These are phyloP conservation scores for Tuber magnatum DNA, from an alignment of 495 filamentous ascomycete genomes.

Conservation along the genomic window DNA sequence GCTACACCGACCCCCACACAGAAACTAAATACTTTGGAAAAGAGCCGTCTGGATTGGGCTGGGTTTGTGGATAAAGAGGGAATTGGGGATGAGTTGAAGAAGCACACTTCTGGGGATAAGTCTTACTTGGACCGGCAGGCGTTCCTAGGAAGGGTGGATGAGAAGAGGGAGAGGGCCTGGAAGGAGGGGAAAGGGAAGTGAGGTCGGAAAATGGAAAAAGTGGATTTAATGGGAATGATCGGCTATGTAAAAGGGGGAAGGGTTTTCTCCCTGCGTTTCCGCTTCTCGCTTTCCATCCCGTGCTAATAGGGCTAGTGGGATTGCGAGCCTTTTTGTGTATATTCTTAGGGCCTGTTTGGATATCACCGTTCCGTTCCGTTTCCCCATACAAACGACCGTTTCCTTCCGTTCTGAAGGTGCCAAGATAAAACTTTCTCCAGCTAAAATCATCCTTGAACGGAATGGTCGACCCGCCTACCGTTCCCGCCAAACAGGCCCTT, in stretches of 20 bases:
- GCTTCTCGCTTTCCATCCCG: background rate
- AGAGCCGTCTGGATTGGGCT: slow-evolving; percentile 90
- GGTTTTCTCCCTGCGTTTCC: background rate
- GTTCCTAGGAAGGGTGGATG: slow-evolving; percentile 77
- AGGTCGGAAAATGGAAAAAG: background rate
- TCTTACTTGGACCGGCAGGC: slow-evolving; percentile 77
- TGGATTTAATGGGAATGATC: background rate
- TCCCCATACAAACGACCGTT: too few species aligned
- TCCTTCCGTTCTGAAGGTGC: too few species aligned
- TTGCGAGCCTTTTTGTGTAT: background rate
- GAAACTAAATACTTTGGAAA: slow-evolving; percentile 94
- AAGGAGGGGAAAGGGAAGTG: slow-evolving; percentile 38
- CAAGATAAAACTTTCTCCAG: too few species aligned
- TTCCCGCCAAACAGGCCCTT: too few species aligned
- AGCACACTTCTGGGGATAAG: slow-evolving; percentile 74
- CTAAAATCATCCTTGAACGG: too few species aligned
- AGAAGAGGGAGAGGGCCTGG: slow-evolving; percentile 52
- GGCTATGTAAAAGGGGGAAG: background rate
- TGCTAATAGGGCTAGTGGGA: background rate
- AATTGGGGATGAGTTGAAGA: slow-evolving; percentile 80
- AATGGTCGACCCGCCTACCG: too few species aligned
- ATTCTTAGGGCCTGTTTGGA: background rate
- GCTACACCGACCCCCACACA: slow-evolving; percentile 52
- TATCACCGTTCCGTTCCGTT: too few species aligned
- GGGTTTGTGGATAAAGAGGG: slow-evolving; percentile 87